Base-by-base conservation (phyloP, 495 filamentous ascomycete species). In the Daldinia grandis region DNA sequence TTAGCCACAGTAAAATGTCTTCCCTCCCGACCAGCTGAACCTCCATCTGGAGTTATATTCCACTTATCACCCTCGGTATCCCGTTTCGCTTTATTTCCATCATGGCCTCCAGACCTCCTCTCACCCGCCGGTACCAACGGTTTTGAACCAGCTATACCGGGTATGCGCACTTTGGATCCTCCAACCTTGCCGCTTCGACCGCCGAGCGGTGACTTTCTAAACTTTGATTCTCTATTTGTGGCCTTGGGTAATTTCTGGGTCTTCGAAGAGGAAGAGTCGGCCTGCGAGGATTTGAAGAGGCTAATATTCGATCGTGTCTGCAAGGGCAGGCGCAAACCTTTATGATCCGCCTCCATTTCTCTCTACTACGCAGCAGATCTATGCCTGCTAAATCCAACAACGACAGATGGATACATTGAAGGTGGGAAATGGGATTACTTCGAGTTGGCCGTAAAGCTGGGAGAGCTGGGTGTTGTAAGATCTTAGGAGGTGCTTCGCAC, bases 1-100 rank as follows among this genome's bases (percentile, higher is more conserved):
- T 97, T 98, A 25, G 92, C 93, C 62, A 98, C 95, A 9, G 93
- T 92, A 79, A 97, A 98, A 75, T 95, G 91, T 55, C 92, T 85
- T 27, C 90, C 92, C 80, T 86, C 84, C 66, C 84, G 79, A 8
- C 85, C 86, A n/a, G 80, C 82, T 19, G 80, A 82, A 25, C 78
- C 77, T 38, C 82, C 83, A 57, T 87, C 85, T 5, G 81, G 83
- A 4, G 82, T 75, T 56, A 86, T 76, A 33, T 84, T 83, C 76
- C 77, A 81, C 73, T 81, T 85, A 37, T 81, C 81, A 21, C 75
- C 62, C 8, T 76, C 76, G 10, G 40, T 33, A 35, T 79, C 78
- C 49, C 77, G 72, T 55, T 78, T 77, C 47, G 76, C 49, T 57
- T 76, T 76, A 53, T 59, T 76, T 17, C 80, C 78, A 25, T 81